Conservation (phyloP, 805 yeast genomes). For the Phaffomyces antillensis region DNA sequence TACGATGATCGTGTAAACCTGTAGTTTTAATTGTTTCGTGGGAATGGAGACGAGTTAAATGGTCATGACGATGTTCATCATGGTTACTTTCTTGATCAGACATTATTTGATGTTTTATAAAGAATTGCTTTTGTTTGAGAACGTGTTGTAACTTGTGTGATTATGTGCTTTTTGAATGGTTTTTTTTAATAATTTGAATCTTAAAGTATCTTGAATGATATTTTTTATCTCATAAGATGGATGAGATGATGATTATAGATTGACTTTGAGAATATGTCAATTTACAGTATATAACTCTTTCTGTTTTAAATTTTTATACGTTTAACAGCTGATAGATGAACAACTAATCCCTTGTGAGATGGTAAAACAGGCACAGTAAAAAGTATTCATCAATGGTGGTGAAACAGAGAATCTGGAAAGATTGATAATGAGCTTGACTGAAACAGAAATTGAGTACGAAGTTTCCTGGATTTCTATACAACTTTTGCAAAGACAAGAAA, state of each 20-base stretch:
- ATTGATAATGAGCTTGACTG: not conserved
- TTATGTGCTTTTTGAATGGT: too few species aligned
- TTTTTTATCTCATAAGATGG: too few species aligned
- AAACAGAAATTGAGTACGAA: not conserved
- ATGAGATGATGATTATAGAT: not conserved
- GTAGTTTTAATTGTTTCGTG: slow-evolving; percentile 33
- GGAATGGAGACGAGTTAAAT: slow-evolving; percentile 18
- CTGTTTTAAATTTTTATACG: too few species aligned
- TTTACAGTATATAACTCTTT: too few species aligned
- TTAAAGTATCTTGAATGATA: too few species aligned
- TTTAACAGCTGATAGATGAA: not conserved
- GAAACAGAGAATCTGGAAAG: not conserved
- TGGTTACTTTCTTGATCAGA: slow-evolving; percentile 23
- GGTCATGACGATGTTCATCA: slow-evolving; percentile 1
- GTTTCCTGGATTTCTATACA: too few species aligned
- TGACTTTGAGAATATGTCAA: not conserved
- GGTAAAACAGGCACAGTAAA: not conserved
- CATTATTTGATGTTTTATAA: slow-evolving; percentile 13
- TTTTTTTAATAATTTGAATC: too few species aligned
- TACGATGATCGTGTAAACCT: slow-evolving; percentile 41
- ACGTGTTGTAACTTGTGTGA: too few species aligned
- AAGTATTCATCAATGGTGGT: slow-evolving; percentile 3
- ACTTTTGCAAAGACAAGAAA: too few species aligned
- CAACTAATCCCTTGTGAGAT: slow-evolving; percentile 1
- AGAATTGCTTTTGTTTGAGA: not conserved